Evolutionary conservation across 129 eudicot species (phyloP).

Genomic region (Smallanthus sonchifolius): DNA sequence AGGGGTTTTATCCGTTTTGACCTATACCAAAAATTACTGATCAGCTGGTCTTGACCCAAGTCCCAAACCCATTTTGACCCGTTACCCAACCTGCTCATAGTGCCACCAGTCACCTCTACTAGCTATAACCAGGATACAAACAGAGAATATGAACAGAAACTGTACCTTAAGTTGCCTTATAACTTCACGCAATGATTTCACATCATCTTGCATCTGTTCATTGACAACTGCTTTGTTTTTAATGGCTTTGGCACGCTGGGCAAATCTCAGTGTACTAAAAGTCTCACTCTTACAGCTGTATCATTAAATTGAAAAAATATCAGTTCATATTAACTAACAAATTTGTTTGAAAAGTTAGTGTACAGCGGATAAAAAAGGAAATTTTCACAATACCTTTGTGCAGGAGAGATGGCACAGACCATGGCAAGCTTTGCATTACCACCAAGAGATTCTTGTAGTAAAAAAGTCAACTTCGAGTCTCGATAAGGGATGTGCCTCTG

Average conservation of each 20-base stretch:
- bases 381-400: constrained; percentile 49
- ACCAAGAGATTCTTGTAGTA: constrained; percentile 94
- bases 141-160: not conserved
- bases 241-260: constrained; percentile 96
- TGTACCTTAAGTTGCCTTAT: constrained; percentile 70
- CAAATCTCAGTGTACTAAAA: constrained; percentile 85
- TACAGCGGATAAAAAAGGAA: not conserved
- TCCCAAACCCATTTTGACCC: not conserved
- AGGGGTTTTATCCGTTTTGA: not conserved
- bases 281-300: constrained; percentile 96
- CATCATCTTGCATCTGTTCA: constrained; percentile 92
- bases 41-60: not conserved
- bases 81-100: constrained; percentile 1
- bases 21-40: not conserved
- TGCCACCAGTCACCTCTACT: not conserved
- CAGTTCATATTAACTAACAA: not conserved
- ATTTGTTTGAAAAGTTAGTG: not conserved
- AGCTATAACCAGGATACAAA: not conserved
- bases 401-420: constrained; percentile 97
- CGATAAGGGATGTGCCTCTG: constrained; percentile 95
- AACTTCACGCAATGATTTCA: constrained; percentile 77
- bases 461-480: constrained; percentile 92
- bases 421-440: constrained; percentile 96
- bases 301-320: constrained; percentile 5
- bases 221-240: constrained; percentile 91